These are phyloP conservation scores for Jacaranda mimosifolia DNA, from an alignment of 257 asterid species.

Conservation along the genomic window DNA sequence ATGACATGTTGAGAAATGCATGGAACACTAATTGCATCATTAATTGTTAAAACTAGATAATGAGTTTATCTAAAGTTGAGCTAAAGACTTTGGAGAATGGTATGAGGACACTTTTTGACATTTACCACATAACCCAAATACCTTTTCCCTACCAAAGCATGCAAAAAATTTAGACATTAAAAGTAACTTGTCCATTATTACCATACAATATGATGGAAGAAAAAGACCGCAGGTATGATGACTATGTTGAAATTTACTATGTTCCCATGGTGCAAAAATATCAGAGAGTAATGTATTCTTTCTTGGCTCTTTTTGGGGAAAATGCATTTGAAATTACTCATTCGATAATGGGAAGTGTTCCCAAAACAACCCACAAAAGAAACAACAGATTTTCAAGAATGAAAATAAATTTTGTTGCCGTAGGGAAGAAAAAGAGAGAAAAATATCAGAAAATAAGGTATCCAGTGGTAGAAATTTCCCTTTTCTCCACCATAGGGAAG, in stretches of 20 bases:
- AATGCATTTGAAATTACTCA: too few relatives aligned
- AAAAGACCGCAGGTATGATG: constrained; percentile 9
- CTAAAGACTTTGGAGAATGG: constrained; percentile 24
- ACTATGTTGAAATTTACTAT: neutral
- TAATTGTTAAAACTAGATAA: neutral
- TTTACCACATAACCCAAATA: neutral
- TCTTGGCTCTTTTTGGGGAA: too few relatives aligned
- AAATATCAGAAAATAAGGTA: too few relatives aligned
- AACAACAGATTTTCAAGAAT: too few relatives aligned
- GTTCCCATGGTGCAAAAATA: neutral
- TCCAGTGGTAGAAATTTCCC: too few relatives aligned
- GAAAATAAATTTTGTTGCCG: neutral
- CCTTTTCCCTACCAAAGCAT: constrained; percentile 27
- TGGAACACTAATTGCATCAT: neutral
- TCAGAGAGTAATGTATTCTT: neutral
- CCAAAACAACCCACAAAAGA: too few relatives aligned
- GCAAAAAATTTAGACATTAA: constrained; percentile 5
- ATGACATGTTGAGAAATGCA: neutral
- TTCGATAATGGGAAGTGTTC: too few relatives aligned
- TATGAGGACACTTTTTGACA: constrained; percentile 19
- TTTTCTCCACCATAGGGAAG: neutral
- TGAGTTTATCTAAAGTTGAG: constrained; percentile 9
- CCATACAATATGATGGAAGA: neutral
- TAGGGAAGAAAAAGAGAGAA: neutral
- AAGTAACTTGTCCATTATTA: constrained; percentile 6